Conservation (phyloP, 2,329 filamentous ascomycete genomes). For the Sclerotinia minor region DNA sequence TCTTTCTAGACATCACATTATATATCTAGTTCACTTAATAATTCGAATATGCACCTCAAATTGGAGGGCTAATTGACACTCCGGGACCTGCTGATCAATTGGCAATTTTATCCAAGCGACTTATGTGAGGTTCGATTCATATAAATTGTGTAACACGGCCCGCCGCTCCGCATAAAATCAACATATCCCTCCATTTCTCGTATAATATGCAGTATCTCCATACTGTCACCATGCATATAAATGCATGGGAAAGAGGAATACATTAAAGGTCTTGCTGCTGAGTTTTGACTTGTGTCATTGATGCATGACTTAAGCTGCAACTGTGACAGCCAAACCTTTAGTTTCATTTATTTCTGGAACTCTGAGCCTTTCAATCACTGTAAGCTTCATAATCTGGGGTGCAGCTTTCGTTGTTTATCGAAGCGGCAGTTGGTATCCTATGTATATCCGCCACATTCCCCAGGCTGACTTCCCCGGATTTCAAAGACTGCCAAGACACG, state of each 20-base stretch:
- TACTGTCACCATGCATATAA: background rate
- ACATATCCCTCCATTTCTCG: background rate
- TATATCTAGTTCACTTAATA: background rate
- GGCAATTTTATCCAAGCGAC: constrained; percentile 19
- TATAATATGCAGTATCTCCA: background rate
- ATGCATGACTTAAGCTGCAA: background rate
- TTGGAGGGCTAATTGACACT: background rate
- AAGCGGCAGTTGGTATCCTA: background rate
- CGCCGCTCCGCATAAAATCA: constrained; percentile 15
- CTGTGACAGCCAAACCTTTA: background rate
- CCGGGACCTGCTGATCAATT: constrained; percentile 18
- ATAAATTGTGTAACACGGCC: constrained; percentile 23
- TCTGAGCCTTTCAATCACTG: background rate
- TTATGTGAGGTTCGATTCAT: constrained; percentile 17
- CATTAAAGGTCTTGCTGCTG: background rate
- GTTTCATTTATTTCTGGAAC: background rate
- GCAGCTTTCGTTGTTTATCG: background rate
- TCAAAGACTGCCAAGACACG: background rate
- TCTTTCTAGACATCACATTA: background rate
- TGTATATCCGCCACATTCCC: background rate
- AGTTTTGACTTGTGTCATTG: background rate
- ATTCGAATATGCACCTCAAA: background rate
- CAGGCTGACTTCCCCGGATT: constrained; percentile 6
- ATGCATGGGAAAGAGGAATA: background rate
- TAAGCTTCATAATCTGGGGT: constrained; percentile 9